phyloP scores from a whole-genome alignment of 108 stramenopile species.

The Pseudonitzschia pungens region DNA sequence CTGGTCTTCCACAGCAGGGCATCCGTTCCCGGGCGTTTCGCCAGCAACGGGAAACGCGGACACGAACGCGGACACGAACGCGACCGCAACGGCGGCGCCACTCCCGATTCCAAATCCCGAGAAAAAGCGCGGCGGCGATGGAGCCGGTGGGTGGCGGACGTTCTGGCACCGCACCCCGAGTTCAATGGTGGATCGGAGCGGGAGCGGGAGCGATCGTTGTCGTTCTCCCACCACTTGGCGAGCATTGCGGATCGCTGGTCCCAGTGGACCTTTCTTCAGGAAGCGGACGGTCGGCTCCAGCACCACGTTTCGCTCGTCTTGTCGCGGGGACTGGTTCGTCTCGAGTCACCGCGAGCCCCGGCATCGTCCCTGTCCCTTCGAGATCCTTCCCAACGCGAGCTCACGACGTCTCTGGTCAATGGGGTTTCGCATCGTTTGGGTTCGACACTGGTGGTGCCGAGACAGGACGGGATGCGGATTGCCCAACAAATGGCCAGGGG shows the following conservation, averaged over 20 bases:
- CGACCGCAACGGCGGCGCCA: neutral
- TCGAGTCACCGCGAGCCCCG: constrained; percentile 1
- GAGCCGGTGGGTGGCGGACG: neutral
- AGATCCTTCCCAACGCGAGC: constrained; percentile 10
- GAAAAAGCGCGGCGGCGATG: constrained; percentile 1
- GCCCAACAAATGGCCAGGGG: constrained; percentile 57
- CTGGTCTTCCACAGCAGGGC: constrained; percentile 4
- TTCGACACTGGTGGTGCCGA: constrained; percentile 43
- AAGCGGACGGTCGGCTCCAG: constrained; percentile 46
- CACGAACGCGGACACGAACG: too few species aligned
- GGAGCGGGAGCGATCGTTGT: neutral
- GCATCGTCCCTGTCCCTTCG: neutral
- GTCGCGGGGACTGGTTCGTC: constrained; percentile 38
- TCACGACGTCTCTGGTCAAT: constrained; percentile 39
- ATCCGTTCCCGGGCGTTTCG: neutral
- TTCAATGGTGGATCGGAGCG: neutral
- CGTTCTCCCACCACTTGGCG: constrained; percentile 30
- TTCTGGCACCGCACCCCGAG: neutral
- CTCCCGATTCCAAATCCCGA: neutral
- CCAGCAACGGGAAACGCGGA: neutral
- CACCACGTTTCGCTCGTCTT: constrained; percentile 62
- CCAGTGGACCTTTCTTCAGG: constrained; percentile 58
- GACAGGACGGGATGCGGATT: constrained; percentile 78
- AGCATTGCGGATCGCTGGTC: constrained; percentile 57
- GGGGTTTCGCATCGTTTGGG: constrained; percentile 73